phyloP scores from a whole-genome alignment of 345 rosid genomes.

The Iberis pinnata region DNA sequence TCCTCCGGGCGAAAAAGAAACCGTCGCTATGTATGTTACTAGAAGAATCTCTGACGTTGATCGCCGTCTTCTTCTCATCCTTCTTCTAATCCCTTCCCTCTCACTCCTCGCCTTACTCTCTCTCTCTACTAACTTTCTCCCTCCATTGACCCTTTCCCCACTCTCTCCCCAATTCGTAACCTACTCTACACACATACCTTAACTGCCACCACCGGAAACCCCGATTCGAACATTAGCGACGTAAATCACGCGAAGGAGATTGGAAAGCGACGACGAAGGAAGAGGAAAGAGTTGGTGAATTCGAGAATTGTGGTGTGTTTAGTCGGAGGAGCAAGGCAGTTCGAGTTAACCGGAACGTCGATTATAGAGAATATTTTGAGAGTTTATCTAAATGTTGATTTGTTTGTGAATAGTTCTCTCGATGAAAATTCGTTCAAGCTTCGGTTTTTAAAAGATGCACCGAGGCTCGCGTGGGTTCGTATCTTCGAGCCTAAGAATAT shows the following conservation, averaged over 20 bases:
- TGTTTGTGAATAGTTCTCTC: slow-evolving; percentile 70
- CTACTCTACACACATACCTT: slow-evolving; percentile 26
- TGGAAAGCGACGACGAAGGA: not conserved
- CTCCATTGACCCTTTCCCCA: slow-evolving; percentile 22
- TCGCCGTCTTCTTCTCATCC: slow-evolving; percentile 38
- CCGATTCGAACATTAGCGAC: not conserved
- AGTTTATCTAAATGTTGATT: slow-evolving; percentile 70
- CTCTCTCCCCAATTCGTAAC: slow-evolving; percentile 27
- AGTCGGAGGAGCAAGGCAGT: slow-evolving; percentile 89
- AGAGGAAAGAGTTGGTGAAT: slow-evolving; percentile 25
- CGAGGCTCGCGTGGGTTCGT: slow-evolving; percentile 62
- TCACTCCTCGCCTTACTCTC: slow-evolving; percentile 29
- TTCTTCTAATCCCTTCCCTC: slow-evolving; percentile 28
- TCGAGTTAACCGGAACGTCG: slow-evolving; percentile 87
- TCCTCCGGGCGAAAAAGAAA: slow-evolving; percentile 1
- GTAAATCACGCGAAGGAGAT: too few species aligned
- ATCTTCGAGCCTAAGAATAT: slow-evolving; percentile 50
- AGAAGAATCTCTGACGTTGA: slow-evolving; percentile 41
- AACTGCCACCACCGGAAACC: slow-evolving; percentile 7
- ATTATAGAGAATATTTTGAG: slow-evolving; percentile 56
- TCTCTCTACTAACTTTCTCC: slow-evolving; percentile 19
- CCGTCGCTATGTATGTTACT: slow-evolving; percentile 18
- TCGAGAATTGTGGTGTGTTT: slow-evolving; percentile 79
- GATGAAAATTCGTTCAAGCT: slow-evolving; percentile 66
- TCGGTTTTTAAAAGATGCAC: slow-evolving; percentile 50